Evolutionary conservation across 2,329 filamentous ascomycete genomes (phyloP), one percentile per base, ranked within the genome.

Genomic region (Alternaria angustiovoidea): DNA sequence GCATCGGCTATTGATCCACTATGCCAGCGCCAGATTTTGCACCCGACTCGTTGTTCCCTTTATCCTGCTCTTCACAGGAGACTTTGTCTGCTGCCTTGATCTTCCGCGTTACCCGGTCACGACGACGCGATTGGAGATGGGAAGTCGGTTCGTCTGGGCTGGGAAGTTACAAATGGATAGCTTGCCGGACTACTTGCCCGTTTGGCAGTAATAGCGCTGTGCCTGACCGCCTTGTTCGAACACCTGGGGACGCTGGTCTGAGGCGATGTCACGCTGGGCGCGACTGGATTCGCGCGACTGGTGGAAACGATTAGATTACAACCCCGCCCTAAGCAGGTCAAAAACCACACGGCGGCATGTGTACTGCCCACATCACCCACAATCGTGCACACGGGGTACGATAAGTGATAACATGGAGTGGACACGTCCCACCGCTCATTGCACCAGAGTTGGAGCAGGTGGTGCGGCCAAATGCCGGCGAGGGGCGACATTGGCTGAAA

Each of bases 361-460:
- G 16, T 32, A 34, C 26, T 32, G 41, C 41, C 41, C 32, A 39
- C 47, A 43, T 30, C 46, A 46, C 22, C 34, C 49, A 58, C 49
- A 18, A 22, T 44, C 44, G 49, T 41, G 38, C 51, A 51, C 57
- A 51, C 38, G 48, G 47, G 47, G 32, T 43, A 43, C 22, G 63
- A 59, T 43, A 62, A 55, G 44, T 56, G 49, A 57, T 64, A 44
- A 54, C 54, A 52, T 47, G 5, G 52, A 57, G 56, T 61, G 65
- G 62, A 62, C 63, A 66, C 63, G 51, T 62, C 60, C 66, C 66
- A 67, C 68, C 64, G 63, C 68, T 51, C 64, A 52, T 53, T 59
- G 43, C 53, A 58, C 43, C 12, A 47, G 62, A 62, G 26, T 54
- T 57, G 52, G 59, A 49, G 47, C 48, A 59, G 51, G 60, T 44